Percentiles rank a stretch among this genome's conserved stretches.
Evolutionary conservation across 768 basidiomycete genomes (phyloP).

Genomic region (Boletus reticuloceps): DNA sequence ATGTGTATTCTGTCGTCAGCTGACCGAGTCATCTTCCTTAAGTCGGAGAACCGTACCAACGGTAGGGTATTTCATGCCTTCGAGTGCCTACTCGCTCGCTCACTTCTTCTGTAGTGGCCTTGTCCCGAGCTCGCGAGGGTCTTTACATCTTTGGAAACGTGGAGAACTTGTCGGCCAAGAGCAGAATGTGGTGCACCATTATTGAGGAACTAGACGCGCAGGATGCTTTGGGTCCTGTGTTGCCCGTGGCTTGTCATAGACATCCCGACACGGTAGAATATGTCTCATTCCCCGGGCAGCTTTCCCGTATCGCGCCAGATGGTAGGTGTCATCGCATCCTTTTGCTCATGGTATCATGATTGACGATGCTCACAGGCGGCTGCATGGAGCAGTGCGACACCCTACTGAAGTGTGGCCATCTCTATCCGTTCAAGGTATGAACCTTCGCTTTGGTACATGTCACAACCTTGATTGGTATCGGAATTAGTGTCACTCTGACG

Average conservation of each 20-base stretch:
- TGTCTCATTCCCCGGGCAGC: constrained; percentile 50
- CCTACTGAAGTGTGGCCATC: constrained; percentile 58
- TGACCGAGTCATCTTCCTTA: not conserved
- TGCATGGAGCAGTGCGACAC: constrained; percentile 57
- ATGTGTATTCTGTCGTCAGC: not conserved
- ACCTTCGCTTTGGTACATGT: not conserved
- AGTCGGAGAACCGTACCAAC: constrained; percentile 59
- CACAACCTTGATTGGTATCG: not conserved
- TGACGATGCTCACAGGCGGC: constrained; percentile 44
- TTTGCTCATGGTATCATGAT: not conserved
- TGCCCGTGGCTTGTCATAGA: constrained; percentile 57
- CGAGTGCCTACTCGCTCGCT: not conserved
- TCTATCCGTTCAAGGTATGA: constrained; percentile 58
- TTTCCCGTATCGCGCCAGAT: constrained; percentile 53
- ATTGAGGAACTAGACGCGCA: constrained; percentile 53
- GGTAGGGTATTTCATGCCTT: constrained; percentile 25
- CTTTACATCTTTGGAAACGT: constrained; percentile 74
- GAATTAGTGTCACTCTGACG: constrained; percentile 58
- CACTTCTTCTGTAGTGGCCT: constrained; percentile 45
- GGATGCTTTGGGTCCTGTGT: constrained; percentile 45
- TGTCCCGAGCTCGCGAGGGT: constrained; percentile 74
- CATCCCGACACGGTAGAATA: constrained; percentile 45
- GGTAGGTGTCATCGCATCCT: constrained; percentile 33
- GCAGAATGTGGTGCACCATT: constrained; percentile 56
- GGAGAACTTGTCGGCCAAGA: constrained; percentile 45